Evolutionary conservation across 768 basidiomycete species (phyloP).

Genomic region (Boletus huronensis): DNA sequence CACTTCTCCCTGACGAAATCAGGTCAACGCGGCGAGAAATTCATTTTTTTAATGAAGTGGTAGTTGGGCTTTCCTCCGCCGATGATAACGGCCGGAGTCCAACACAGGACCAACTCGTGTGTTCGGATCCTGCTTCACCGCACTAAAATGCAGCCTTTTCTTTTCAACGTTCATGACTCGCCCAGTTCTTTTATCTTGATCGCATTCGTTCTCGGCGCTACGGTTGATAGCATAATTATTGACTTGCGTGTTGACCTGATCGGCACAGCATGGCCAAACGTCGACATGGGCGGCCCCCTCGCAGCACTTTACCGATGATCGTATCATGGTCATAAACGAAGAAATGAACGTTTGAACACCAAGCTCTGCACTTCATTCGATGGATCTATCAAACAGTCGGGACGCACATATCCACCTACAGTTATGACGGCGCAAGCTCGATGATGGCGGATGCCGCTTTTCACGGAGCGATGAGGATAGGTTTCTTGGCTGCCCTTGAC

Average conservation of each 20-base stretch:
- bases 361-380: background rate
- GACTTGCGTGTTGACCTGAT: background rate
- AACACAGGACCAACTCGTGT: conserved; percentile 4
- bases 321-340: background rate
- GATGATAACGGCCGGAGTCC: conserved; percentile 4
- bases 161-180: conserved; percentile 3
- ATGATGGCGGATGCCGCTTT: background rate
- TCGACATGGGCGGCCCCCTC: background rate
- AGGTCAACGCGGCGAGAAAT: background rate
- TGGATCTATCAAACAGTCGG: conserved; percentile 1
- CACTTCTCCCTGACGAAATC: conserved; percentile 3
- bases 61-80: conserved; percentile 8
- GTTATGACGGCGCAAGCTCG: background rate
- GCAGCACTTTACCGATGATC: background rate
- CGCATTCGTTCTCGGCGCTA: background rate
- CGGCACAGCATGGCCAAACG: conserved; percentile 14
- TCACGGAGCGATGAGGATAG: conserved; percentile 5
- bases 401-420: background rate
- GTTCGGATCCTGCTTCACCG: background rate
- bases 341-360: background rate
- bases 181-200: background rate
- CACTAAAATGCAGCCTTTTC: background rate
- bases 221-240: background rate
- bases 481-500: background rate
- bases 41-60: conserved; percentile 8